Conservation (phyloP, 2,329 filamentous ascomycete species). For the Cercospora zeae-maydis region DNA sequence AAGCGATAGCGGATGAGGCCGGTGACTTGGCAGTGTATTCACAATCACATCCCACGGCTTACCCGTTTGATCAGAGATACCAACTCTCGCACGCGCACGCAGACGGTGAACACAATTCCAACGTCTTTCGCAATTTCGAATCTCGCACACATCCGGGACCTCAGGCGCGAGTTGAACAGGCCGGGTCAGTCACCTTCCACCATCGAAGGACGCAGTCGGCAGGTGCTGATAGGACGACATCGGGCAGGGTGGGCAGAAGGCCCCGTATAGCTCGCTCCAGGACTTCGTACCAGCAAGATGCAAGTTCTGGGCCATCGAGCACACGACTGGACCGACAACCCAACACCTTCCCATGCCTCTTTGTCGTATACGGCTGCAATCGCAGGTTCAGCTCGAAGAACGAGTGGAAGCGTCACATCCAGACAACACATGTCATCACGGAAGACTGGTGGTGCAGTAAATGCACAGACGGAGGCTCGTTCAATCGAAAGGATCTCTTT, state of each 20-base stretch:
- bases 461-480: slow-evolving; percentile 46
- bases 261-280: not conserved
- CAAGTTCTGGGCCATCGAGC: slow-evolving; percentile 51
- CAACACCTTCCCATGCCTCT: slow-evolving; percentile 67
- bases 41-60: not conserved
- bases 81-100: slow-evolving; percentile 17
- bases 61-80: slow-evolving; percentile 27
- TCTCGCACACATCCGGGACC: slow-evolving; percentile 2
- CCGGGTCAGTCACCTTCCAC: slow-evolving; percentile 1
- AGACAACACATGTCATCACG: slow-evolving; percentile 72
- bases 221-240: not conserved
- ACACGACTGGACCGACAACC: slow-evolving; percentile 21
- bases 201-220: slow-evolving; percentile 19
- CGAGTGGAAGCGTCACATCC: slow-evolving; percentile 90
- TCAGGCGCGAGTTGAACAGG: not conserved
- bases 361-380: slow-evolving; percentile 70
- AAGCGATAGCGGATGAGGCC: slow-evolving; percentile 23
- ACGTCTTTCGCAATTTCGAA: slow-evolving; percentile 3
- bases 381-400: slow-evolving; percentile 78
- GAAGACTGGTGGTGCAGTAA: slow-evolving; percentile 73
- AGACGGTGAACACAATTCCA: not conserved
- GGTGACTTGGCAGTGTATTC: slow-evolving; percentile 9
- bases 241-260: slow-evolving; percentile 20
- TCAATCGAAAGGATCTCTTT: slow-evolving; percentile 92
- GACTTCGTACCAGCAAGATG: slow-evolving; percentile 77